Evolutionary conservation across 805 yeast species (phyloP).

Genomic region (Saccharomycopsis babjevae): DNA sequence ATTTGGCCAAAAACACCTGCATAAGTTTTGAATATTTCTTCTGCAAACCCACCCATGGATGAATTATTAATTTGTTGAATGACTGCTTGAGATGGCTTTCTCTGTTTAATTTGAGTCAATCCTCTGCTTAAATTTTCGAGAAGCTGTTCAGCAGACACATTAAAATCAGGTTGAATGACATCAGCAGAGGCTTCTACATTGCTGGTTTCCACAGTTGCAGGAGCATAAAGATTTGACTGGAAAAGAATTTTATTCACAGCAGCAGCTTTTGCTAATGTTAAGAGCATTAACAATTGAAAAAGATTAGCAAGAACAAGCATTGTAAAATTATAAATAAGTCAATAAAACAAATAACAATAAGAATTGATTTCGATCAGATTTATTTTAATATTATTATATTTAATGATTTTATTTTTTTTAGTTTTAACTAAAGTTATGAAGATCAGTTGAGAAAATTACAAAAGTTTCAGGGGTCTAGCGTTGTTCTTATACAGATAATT

Average conservation of each 20-base stretch:
- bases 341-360: background rate
- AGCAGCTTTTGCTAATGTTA: background rate
- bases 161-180: background rate
- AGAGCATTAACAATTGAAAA: background rate
- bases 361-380: no score
- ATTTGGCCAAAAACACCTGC: conserved; percentile 10
- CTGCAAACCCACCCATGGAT: background rate
- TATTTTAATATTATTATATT: no score
- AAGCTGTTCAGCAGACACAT: background rate
- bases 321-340: background rate
- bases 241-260: background rate
- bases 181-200: background rate
- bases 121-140: background rate
- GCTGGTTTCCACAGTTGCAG: background rate
- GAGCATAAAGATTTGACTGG: background rate
- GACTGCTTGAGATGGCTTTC: background rate
- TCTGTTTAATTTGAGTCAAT: background rate
- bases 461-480: background rate
- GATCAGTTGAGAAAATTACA: no score
- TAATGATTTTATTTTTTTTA: no score
- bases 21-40: conserved; percentile 2
- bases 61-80: background rate
- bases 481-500: background rate
- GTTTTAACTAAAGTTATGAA: no score
- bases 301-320: background rate